phyloP scores from a whole-genome alignment of 148 eudicot genomes.

The Chenopodium berlandieri region DNA sequence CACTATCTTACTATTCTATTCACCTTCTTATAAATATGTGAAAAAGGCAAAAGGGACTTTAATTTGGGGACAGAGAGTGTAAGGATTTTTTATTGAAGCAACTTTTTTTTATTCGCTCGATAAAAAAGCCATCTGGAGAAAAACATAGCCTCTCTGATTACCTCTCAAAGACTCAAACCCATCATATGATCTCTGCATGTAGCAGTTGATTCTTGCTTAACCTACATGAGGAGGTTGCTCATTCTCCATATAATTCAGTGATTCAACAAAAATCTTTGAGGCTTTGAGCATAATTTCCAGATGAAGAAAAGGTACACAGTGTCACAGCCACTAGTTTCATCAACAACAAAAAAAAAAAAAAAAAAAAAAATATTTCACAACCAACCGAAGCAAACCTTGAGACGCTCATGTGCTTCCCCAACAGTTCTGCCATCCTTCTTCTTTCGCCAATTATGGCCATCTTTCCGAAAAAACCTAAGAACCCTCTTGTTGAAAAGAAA shows the following conservation, averaged over 20 bases:
- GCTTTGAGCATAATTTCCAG: background rate
- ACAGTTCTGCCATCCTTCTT: conserved; percentile 83
- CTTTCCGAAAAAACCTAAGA: conserved; percentile 79
- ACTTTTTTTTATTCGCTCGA: background rate
- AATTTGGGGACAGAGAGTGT: no score
- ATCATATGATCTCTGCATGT: background rate
- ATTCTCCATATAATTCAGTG: background rate
- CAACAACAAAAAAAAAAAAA: background rate
- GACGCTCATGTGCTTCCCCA: conserved; percentile 95
- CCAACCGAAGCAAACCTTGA: conserved; percentile 59
- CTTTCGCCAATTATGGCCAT: conserved; percentile 89
- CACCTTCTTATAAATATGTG: no score
- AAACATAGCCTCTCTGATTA: background rate
- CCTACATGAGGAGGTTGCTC: background rate
- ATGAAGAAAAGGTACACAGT: background rate
- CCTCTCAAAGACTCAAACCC: background rate
- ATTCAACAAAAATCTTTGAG: background rate
- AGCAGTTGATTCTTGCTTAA: background rate
- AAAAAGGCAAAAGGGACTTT: no score
- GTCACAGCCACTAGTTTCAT: background rate
- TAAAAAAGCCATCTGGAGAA: background rate
- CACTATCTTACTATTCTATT: no score
- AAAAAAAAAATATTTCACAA: background rate
- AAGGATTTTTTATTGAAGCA: background rate
- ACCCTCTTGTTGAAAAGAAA: conserved; percentile 91